Conservation (phyloP, 352 stramenopile species). For the Stramenopiles sp. region DNA sequence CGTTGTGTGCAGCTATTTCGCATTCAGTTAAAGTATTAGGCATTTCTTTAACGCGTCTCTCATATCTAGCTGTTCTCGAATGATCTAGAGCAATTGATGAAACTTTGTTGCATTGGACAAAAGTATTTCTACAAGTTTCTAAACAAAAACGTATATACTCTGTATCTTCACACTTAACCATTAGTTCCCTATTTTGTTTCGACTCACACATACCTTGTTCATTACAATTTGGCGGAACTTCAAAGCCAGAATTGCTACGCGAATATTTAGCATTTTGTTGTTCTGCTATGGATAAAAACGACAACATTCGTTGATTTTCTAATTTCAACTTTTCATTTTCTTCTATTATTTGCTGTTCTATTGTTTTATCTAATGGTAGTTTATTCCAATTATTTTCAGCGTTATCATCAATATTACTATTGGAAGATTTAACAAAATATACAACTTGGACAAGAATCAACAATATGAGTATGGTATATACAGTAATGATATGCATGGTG, state of each 20-base stretch:
- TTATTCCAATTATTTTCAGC: too few relatives aligned
- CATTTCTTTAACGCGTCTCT: background rate
- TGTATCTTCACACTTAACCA: background rate
- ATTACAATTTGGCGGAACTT: background rate
- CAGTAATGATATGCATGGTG: too few relatives aligned
- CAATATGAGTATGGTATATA: too few relatives aligned
- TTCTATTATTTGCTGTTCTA: too few relatives aligned
- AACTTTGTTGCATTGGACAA: background rate
- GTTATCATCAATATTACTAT: too few relatives aligned
- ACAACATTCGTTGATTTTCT: background rate
- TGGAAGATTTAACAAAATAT: too few relatives aligned
- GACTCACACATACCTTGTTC: background rate
- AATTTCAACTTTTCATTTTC: background rate
- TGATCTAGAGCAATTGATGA: background rate
- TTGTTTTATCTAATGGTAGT: too few relatives aligned
- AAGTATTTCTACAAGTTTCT: background rate
- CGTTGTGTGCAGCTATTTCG: background rate
- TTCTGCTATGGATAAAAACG: background rate
- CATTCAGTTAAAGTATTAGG: background rate
- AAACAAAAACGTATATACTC: background rate
- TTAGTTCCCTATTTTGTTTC: background rate
- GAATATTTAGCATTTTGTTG: background rate
- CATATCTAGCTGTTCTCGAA: background rate
- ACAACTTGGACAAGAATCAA: too few relatives aligned
- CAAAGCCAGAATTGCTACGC: background rate